Percentiles rank a stretch among this genome's conserved stretches.
Conservation (phyloP, 306 rosid genomes). For the Sicyos edulis region DNA sequence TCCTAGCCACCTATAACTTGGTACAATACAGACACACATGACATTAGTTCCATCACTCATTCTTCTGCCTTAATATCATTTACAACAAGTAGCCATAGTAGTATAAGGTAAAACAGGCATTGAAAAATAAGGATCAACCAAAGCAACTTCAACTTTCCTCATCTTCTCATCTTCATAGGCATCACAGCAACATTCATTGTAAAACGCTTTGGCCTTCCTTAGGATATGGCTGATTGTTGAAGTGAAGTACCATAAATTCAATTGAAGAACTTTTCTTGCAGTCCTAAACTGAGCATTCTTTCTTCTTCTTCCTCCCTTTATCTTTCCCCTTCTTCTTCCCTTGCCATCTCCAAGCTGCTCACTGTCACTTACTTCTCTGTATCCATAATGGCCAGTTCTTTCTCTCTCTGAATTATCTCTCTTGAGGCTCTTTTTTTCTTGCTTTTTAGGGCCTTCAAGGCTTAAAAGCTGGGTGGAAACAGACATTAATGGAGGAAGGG, state of each 20-base stretch:
- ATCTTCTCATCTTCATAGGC: slow-evolving; percentile 24
- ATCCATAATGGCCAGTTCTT: not conserved
- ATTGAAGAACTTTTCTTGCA: slow-evolving; percentile 19
- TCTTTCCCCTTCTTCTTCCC: not conserved
- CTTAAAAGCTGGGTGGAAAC: not conserved
- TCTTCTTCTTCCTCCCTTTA: slow-evolving; percentile 4
- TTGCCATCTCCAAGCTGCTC: slow-evolving; percentile 9
- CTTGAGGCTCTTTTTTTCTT: not conserved
- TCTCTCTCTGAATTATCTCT: not conserved
- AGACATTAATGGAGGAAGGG: slow-evolving; percentile 1
- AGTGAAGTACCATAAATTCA: slow-evolving; percentile 41
- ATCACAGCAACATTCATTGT: slow-evolving; percentile 46
- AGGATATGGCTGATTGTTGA: slow-evolving; percentile 41
- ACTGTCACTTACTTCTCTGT: not conserved
- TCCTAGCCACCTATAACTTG: not conserved
- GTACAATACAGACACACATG: not conserved
- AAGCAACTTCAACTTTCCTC: slow-evolving; percentile 30
- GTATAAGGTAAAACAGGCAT: slow-evolving; percentile 37
- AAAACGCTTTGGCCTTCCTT: slow-evolving; percentile 41
- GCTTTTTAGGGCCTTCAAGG: not conserved
- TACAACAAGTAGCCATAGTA: slow-evolving; percentile 4
- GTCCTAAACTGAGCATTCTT: not conserved
- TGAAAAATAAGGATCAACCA: slow-evolving; percentile 49
- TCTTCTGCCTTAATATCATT: slow-evolving; percentile 10
- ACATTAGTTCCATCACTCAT: slow-evolving; percentile 5